phyloP scores from a whole-genome alignment of 2,329 filamentous ascomycete species.

The Chrysoporthe cubensis region DNA sequence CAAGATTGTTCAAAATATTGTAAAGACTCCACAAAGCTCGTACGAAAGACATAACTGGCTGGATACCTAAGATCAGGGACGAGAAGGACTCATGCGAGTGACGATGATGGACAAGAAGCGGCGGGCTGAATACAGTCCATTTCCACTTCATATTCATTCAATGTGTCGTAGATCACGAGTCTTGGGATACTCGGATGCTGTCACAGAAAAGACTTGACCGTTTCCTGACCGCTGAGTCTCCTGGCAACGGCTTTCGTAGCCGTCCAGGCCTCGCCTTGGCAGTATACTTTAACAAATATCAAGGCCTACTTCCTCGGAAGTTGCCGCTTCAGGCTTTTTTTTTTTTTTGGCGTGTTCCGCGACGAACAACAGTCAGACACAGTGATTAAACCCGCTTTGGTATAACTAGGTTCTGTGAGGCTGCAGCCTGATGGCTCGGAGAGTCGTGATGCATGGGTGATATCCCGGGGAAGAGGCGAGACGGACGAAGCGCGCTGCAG shows the following conservation, averaged over 20 bases:
- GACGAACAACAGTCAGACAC: not conserved
- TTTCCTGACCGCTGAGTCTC: too few relatives aligned
- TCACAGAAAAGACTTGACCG: not conserved
- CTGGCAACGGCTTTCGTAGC: too few relatives aligned
- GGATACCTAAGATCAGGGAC: not conserved
- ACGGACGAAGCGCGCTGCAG: conserved; percentile 26
- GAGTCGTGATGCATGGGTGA: conserved; percentile 3
- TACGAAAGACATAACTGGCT: conserved; percentile 18
- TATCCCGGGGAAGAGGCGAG: conserved; percentile 12
- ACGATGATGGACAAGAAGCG: not conserved
- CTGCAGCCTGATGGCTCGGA: not conserved
- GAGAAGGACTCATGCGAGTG: conserved; percentile 4
- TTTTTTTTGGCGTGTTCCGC: not conserved
- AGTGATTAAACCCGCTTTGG: not conserved
- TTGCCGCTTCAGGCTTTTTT: not conserved
- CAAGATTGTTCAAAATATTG: conserved; percentile 13
- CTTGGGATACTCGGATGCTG: not conserved
- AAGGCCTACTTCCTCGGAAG: too few relatives aligned
- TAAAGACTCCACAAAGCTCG: conserved; percentile 25
- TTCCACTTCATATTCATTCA: not conserved
- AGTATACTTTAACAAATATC: too few relatives aligned
- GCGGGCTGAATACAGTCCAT: not conserved
- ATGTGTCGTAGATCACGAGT: conserved; percentile 11
- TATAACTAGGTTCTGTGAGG: not conserved
- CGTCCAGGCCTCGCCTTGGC: too few relatives aligned